Conservation (phyloP, 306 rosid species). For the Medicago truncatula region MtrunA17r5.0-ANR NC_053048.1:51333501-51334000, state of each 20-base stretch:
- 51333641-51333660: too few species aligned
- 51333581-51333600: too few species aligned
- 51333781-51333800: neutral
- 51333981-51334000: too few species aligned
- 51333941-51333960: too few species aligned
- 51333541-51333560: too few species aligned
- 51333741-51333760: neutral
- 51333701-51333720: neutral
- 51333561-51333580: too few species aligned
- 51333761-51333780: neutral
- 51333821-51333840: slow-evolving; percentile 13
- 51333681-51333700: neutral
- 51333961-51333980: too few species aligned
- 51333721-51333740: neutral
- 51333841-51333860: neutral
- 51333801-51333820: neutral
- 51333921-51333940: neutral
- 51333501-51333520: too few species aligned
- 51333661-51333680: neutral
- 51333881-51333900: neutral
- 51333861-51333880: neutral
- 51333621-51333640: too few species aligned
- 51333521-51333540: too few species aligned
- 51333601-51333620: too few species aligned
- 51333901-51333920: neutral